Conservation (phyloP, 108 stramenopile species). For the Mediolabrus comicus region DNA sequence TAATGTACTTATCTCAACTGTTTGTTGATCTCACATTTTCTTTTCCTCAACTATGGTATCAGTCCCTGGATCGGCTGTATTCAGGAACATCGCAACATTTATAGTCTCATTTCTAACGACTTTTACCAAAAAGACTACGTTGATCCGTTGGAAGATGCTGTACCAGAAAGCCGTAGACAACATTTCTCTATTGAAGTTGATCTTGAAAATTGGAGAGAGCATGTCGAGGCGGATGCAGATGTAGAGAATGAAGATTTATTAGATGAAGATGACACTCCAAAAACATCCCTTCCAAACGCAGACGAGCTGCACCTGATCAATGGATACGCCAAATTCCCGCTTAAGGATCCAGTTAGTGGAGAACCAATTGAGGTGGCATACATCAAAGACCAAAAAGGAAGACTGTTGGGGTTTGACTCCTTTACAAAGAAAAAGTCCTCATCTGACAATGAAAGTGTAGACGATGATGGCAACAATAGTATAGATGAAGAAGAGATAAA, state of each 20-base stretch:
- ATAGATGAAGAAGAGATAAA: neutral
- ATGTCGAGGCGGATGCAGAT: slow-evolving; percentile 47
- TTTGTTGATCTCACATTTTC: neutral
- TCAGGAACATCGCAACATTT: slow-evolving; percentile 63
- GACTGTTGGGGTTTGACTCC: slow-evolving; percentile 70
- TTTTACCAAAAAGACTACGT: slow-evolving; percentile 56
- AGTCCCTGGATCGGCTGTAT: slow-evolving; percentile 73
- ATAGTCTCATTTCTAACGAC: slow-evolving; percentile 61
- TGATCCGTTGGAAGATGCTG: slow-evolving; percentile 40
- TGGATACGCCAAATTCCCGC: slow-evolving; percentile 39
- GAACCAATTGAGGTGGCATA: slow-evolving; percentile 73
- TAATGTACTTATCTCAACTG: no score
- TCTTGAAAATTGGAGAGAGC: slow-evolving; percentile 44
- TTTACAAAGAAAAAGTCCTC: slow-evolving; percentile 25
- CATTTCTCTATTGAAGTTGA: slow-evolving; percentile 28
- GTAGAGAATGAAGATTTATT: slow-evolving; percentile 1
- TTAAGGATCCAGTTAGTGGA: slow-evolving; percentile 37
- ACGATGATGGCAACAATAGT: neutral
- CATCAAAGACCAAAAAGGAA: slow-evolving; percentile 73
- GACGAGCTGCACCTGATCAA: slow-evolving; percentile 64
- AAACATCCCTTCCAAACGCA: neutral
- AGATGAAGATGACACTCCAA: neutral
- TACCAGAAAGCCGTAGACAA: slow-evolving; percentile 12
- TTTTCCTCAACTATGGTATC: neutral
- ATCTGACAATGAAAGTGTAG: neutral